Conservation (phyloP, 805 yeast species). For the Clavispora fructus region DNA sequence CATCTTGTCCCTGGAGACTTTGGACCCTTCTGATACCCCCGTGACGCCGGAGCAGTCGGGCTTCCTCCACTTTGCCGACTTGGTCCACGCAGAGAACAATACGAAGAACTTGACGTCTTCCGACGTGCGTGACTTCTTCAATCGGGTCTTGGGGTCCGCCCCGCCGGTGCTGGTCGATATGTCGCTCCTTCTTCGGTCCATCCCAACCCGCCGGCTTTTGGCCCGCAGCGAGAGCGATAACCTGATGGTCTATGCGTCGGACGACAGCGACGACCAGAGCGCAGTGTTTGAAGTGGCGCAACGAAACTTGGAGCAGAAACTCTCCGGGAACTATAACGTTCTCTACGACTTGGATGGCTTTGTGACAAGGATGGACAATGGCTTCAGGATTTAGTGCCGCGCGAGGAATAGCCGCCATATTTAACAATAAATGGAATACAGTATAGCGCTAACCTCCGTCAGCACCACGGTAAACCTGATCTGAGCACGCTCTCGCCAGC, state of each 20-base stretch:
- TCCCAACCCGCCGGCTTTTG: constrained; percentile 10
- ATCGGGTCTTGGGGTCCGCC: background rate
- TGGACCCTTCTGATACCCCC: constrained; percentile 7
- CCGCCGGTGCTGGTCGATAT: background rate
- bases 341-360: constrained; percentile 22
- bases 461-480: too few species aligned
- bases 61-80: constrained; percentile 5
- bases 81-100: constrained; percentile 7
- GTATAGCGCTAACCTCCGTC: too few species aligned
- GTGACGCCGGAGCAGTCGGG: constrained; percentile 7
- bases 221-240: constrained; percentile 15
- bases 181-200: constrained; percentile 8
- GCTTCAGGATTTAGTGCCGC: constrained; percentile 15
- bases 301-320: constrained; percentile 18
- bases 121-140: constrained; percentile 10
- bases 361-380: constrained; percentile 19
- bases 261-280: constrained; percentile 19
- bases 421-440: too few species aligned
- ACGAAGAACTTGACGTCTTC: constrained; percentile 10
- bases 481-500: too few species aligned
- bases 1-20: constrained; percentile 1
- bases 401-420: too few species aligned
- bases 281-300: constrained; percentile 20
- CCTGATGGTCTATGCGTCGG: constrained; percentile 8
- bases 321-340: constrained; percentile 19